Conservation (phyloP, 257 asterid genomes). For the Fraxinus anomala region DNA sequence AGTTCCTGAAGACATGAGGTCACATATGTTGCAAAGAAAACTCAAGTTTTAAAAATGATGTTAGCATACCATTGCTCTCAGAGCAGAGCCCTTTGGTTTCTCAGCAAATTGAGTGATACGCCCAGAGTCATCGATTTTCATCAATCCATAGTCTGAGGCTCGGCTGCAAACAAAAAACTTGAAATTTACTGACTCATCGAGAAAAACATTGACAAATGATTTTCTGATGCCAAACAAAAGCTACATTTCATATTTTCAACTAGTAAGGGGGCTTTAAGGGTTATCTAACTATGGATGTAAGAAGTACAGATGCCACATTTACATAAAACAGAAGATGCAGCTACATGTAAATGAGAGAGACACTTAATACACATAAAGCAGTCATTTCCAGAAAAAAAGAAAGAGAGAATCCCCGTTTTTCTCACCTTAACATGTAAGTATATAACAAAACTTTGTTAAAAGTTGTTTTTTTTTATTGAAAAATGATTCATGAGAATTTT, state of each 20-base stretch:
- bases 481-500: too few species aligned
- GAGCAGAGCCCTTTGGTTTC: constrained; percentile 81
- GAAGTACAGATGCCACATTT: neutral
- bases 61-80: constrained; percentile 67
- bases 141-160: constrained; percentile 89
- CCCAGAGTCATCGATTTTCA: constrained; percentile 77
- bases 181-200: neutral
- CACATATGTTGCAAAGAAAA: neutral
- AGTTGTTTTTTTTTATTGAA: neutral
- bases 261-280: neutral
- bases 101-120: constrained; percentile 78
- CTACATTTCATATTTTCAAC: neutral
- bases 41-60: neutral
- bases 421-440: neutral
- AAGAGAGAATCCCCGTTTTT: neutral
- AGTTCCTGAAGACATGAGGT: neutral
- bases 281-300: neutral
- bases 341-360: neutral
- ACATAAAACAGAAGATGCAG: neutral
- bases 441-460: neutral
- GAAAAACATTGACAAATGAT: neutral
- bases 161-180: constrained; percentile 54
- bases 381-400: neutral
- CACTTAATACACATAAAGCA: neutral
- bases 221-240: constrained; percentile 1